Base-by-base conservation (phyloP, 257 asterid species). In the Ajuga chamaepitys region DNA sequence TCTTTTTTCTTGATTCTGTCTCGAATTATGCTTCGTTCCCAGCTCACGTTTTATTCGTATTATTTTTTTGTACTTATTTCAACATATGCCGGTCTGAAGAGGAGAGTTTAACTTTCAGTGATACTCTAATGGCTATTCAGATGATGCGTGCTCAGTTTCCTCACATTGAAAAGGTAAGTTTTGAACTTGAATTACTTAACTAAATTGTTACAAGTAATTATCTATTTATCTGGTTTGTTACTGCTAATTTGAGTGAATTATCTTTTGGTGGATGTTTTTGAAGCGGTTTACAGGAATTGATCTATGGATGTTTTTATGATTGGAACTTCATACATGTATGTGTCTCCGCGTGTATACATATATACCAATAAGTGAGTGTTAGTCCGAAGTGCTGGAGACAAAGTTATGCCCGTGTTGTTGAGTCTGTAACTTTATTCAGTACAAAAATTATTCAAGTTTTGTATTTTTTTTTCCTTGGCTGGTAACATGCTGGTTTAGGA, bases 121-220 rank as follows among this genome's bases (percentile, higher is more conserved):
- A 90, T 55, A 88, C 96, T 9, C 74, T 85, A 45, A 86, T 94
- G 74, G 99, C 96, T 65, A 95, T 94, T 79, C 95, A 67, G 21
- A 94, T 90, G 83, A 94, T 94, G 97, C 90, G 80, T 34, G 89
- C 95, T 48, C 99, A 90, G 79, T 90, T 94, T 67, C 97, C 99
- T 70, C 83, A 22, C 41, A 70, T 79, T 7, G 86, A 83, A 1
- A 89, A 93, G 93, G 99, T 80, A 7, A 26, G 58, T 12, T 34
- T 61, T 63, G 2, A 32, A 37, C 61, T 59, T 61, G 14, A 42
- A 11, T 73, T 18, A 35, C 40, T 11, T 9, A 2, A n/a, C 8
- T 26, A 22, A 12, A 22, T 1, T 21, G 41, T 28, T 38, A 20
- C 22, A 28, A 40, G 18, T 45, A 9, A 14, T 22, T 0, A 17